phyloP scores from a whole-genome alignment of 352 stramenopile genomes.

The Aphanomyces euteiches region DNA sequence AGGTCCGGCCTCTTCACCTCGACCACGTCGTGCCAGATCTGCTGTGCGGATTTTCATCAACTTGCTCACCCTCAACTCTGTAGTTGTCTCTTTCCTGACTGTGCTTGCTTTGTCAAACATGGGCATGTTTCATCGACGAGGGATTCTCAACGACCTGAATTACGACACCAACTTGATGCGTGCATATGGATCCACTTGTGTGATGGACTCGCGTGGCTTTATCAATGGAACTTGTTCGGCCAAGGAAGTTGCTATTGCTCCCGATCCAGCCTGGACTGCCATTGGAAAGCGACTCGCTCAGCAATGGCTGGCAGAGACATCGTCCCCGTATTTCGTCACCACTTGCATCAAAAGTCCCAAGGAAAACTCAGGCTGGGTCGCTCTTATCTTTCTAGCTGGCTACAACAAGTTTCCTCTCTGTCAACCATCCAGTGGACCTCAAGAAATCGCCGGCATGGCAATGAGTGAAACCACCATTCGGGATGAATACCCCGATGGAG shows the following conservation, averaged over 20 bases:
- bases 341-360: neutral
- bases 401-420: neutral
- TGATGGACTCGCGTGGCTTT: neutral
- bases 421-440: neutral
- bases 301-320: neutral
- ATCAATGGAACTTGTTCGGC: conserved; percentile 1
- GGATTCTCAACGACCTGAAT: conserved; percentile 4
- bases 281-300: neutral
- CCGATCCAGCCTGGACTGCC: neutral
- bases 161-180: neutral
- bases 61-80: neutral
- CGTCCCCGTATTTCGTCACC: neutral
- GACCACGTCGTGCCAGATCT: too few relatives aligned
- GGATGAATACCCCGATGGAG: conserved; percentile 5
- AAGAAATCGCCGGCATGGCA: conserved; percentile 2
- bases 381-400: conserved; percentile 2
- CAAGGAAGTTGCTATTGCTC: conserved; percentile 8
- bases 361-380: neutral
- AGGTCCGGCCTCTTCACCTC: too few relatives aligned
- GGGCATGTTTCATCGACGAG: conserved; percentile 15
- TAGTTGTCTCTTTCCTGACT: conserved; percentile 5
- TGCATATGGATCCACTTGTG: conserved; percentile 1
- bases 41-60: conserved; percentile 15
- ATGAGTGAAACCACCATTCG: conserved; percentile 3
- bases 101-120: neutral